These are phyloP conservation scores for Neurospora pannonica DNA, from an alignment of 495 filamentous ascomycete species.

Conservation along the genomic window DNA sequence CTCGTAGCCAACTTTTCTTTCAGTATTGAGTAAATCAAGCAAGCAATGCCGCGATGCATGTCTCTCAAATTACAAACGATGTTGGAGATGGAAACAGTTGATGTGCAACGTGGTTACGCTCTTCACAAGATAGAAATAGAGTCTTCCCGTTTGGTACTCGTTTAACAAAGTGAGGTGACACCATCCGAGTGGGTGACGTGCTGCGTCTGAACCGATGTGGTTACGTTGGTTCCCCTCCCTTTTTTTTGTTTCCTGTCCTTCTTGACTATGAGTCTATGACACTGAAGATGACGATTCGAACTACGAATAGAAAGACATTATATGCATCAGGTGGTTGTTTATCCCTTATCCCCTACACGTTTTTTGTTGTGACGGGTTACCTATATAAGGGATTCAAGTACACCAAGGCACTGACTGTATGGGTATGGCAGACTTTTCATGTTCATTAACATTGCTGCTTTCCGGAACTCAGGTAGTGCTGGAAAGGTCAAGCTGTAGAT, in stretches of 20 bases:
- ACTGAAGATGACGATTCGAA: no score
- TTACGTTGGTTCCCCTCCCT: neutral
- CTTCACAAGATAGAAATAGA: neutral
- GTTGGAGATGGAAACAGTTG: neutral
- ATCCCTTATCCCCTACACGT: neutral
- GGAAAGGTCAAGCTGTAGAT: no score
- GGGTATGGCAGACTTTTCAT: neutral
- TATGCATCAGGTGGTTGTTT: neutral
- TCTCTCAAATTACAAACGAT: neutral
- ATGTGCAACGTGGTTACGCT: neutral
- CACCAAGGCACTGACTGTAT: neutral
- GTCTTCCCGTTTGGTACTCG: neutral
- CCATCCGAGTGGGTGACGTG: no score
- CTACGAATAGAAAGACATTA: neutral
- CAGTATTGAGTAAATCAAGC: neutral
- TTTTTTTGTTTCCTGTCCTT: neutral
- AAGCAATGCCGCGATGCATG: neutral
- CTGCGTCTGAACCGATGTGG: neutral
- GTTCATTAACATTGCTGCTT: neutral
- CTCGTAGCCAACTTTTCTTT: neutral
- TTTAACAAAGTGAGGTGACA: no score
- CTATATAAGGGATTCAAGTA: neutral
- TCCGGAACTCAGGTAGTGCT: neutral
- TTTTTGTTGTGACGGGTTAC: neutral
- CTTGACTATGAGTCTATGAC: neutral